Evolutionary conservation across 2,329 filamentous ascomycete species (phyloP), one percentile per base, ranked within the genome.

Genomic region (Talaromyces sp.): DNA sequence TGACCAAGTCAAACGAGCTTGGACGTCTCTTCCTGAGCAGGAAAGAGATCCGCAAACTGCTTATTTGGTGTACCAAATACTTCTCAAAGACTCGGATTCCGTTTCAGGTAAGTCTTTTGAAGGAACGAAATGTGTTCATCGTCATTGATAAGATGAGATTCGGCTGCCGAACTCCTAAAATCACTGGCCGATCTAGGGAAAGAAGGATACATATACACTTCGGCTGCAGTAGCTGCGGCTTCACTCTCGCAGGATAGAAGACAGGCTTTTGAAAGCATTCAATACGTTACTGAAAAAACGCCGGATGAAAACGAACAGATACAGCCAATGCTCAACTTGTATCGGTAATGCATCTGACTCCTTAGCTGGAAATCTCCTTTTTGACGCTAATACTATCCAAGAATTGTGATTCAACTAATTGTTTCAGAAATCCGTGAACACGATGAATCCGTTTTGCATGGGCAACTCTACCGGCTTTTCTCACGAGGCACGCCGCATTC

Each of bases 11-110:
- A 77, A 83, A 31, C 72, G 82, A 0, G 87, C 88, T 64, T 74
- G 78, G 21, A 72, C 79, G 1, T 88, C 94, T 81, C 75, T 87
- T 0, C 77, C 84, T 17, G 66, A 74, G 0, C 81, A 81, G 19
- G 83, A 81, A 63, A 79, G 84, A 53, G 86, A 90, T 10, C 81
- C 85, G 0, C 79, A 88, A 66, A 91, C 89, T 2, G 80, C 83
- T 38, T 94, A 91, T 68, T 72, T 95, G 27, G 84, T 90, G 75
- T 95, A 91, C 73, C 91, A 89, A 68, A 79, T 88, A 19, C 85
- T 88, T 0, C 73, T 94, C 2, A 79, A 43, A 10, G 31, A 61
- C 21, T 41, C 21, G 3, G 29, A 58, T 19, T 50, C 29, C 29
- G 19, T 32, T 21, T 43, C 8, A 29, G 59, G 59, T 61, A 46